Conservation (phyloP, 2,329 filamentous ascomycete species). For the Apiospora saccharicola region DNA sequence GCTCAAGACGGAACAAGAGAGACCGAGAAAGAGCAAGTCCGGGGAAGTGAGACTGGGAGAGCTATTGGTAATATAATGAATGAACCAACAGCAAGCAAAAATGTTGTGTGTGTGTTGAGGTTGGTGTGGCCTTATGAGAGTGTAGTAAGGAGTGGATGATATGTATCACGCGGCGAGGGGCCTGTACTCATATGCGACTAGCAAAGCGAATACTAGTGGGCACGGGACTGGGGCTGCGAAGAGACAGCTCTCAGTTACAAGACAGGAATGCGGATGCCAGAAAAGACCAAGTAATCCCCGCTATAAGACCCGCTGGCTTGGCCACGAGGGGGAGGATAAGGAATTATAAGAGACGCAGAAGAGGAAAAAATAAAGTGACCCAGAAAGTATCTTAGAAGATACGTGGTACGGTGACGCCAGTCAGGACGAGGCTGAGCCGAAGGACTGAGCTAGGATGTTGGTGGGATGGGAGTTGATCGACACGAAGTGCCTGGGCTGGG, state of each 20-base stretch:
- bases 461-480: conserved; percentile 26
- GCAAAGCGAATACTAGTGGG: conserved; percentile 15
- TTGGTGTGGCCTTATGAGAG: conserved; percentile 24
- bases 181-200: conserved; percentile 19
- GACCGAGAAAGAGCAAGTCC: conserved; percentile 20
- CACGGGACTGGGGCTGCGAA: conserved; percentile 17
- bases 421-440: conserved; percentile 43
- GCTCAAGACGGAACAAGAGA: conserved; percentile 11
- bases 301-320: conserved; percentile 20
- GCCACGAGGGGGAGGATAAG: conserved; percentile 25
- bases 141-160: conserved; percentile 21
- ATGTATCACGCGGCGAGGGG: conserved; percentile 42
- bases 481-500: conserved; percentile 28
- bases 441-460: conserved; percentile 14
- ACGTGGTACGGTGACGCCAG: conserved; percentile 42
- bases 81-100: conserved; percentile 19
- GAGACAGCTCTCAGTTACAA: conserved; percentile 23
- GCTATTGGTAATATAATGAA: conserved; percentile 29
- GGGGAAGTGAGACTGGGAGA: conserved; percentile 23
- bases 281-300: conserved; percentile 16
- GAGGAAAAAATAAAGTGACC: conserved; percentile 26
- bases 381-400: conserved; percentile 27
- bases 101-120: conserved; percentile 28
- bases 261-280: conserved; percentile 23
- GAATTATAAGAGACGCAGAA: conserved; percentile 36